phyloP scores from a whole-genome alignment of 163 green algal species.

The Chlorella variabilis region DNA sequence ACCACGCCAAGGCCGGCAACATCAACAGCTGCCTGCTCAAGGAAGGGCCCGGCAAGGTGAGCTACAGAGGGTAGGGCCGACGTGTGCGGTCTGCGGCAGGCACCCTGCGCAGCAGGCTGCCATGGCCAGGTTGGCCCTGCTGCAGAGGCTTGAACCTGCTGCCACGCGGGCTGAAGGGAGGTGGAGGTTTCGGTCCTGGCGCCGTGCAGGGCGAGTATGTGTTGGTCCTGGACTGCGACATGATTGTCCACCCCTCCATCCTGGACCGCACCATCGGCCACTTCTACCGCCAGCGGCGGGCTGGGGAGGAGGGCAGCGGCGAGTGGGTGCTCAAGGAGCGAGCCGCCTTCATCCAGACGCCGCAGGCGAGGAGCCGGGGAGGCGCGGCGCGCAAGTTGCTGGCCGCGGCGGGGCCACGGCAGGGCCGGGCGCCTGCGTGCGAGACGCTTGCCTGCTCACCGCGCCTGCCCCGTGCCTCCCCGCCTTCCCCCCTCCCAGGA shows the following conservation, averaged over 20 bases:
- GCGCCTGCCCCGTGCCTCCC: too few relatives aligned
- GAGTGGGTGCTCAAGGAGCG: constrained; percentile 52
- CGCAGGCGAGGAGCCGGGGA: neutral
- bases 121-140: too few relatives aligned
- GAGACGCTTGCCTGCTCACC: too few relatives aligned
- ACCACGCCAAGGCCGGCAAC: constrained; percentile 71
- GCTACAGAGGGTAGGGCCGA: too few relatives aligned
- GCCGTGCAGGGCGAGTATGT: constrained; percentile 42
- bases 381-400: too few relatives aligned
- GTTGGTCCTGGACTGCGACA: constrained; percentile 66
- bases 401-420: too few relatives aligned
- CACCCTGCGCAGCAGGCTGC: too few relatives aligned
- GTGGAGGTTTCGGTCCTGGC: too few relatives aligned
- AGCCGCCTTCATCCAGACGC: constrained; percentile 49
- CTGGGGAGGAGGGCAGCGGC: neutral
- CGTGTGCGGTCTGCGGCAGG: neutral
- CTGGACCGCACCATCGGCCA: constrained; percentile 51
- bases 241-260: constrained; percentile 62
- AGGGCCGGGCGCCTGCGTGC: too few relatives aligned
- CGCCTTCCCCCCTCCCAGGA: neutral
- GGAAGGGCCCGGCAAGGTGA: constrained; percentile 12
- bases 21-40: constrained; percentile 64
- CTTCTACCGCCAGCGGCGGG: constrained; percentile 42
- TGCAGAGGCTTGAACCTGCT: too few relatives aligned
- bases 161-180: too few relatives aligned